These are phyloP conservation scores for Myxozyma vanderwaltii DNA, from an alignment of 805 yeast genomes.

Conservation along the genomic window DNA sequence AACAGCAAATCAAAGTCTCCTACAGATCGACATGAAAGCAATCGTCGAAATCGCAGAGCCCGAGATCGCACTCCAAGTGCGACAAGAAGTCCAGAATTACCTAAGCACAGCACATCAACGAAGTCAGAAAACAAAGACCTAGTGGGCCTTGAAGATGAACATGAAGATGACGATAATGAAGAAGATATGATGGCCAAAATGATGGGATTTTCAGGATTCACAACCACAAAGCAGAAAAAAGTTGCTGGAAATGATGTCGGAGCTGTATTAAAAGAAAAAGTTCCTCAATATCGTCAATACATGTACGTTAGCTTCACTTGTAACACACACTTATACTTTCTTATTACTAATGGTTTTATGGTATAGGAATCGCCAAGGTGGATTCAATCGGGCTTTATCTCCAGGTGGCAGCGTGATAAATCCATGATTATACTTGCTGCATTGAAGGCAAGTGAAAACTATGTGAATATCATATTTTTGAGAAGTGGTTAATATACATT, in stretches of 20 bases:
- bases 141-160: slow-evolving; percentile 17
- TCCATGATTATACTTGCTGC: not conserved
- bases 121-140: not conserved
- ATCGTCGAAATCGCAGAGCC: not conserved
- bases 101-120: not conserved
- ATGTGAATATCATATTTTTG: too few species aligned
- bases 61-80: slow-evolving; percentile 13
- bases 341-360: not conserved
- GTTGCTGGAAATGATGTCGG: slow-evolving; percentile 46
- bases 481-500: too few species aligned
- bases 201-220: slow-evolving; percentile 50
- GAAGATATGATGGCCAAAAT: slow-evolving; percentile 42
- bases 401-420: slow-evolving; percentile 8
- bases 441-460: not conserved
- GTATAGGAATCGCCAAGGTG: slow-evolving; percentile 25
- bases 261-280: slow-evolving; percentile 37
- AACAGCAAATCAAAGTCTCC: not conserved
- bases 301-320: slow-evolving; percentile 42
- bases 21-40: not conserved
- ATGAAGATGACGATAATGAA: slow-evolving; percentile 28
- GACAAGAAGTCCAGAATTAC: slow-evolving; percentile 8
- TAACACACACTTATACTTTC: too few species aligned
- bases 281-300: slow-evolving; percentile 46
- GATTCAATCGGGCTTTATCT: slow-evolving; percentile 25
- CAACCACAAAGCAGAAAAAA: slow-evolving; percentile 47